A percentile compares a stretch with the other conserved stretches of the same genome.
Conservation (phyloP, 1,139 yeast species). For the Chernovozyma sophiae-reginae region DNA sequence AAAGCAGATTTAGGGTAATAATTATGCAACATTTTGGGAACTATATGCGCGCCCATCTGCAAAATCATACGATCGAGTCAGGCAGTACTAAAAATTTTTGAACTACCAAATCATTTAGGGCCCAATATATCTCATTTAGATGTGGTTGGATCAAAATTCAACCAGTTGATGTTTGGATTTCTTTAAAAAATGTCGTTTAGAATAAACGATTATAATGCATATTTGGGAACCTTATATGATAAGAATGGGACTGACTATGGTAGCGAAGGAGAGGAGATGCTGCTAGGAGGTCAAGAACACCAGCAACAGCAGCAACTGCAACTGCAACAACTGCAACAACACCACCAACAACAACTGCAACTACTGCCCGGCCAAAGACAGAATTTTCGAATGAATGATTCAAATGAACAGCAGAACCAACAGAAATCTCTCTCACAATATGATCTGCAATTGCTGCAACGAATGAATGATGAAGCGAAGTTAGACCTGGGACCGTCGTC, state of each 20-base stretch:
- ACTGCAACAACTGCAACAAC: conserved; percentile 1
- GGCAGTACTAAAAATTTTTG: background rate
- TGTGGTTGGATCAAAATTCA: background rate
- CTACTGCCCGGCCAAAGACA: background rate
- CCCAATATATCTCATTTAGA: background rate
- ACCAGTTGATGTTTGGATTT: background rate
- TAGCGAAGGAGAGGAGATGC: background rate
- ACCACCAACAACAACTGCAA: conserved; percentile 6
- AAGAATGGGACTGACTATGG: conserved; percentile 7
- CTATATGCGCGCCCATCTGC: background rate
- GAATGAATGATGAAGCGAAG: no score
- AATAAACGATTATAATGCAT: conserved; percentile 30
- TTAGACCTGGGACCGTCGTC: no score
- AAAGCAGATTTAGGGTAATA: no score
- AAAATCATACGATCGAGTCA: conserved; percentile 3
- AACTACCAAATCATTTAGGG: background rate
- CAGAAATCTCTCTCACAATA: no score
- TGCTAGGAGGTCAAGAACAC: conserved; percentile 1
- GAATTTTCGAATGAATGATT: background rate
- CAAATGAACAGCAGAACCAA: conserved; percentile 4
- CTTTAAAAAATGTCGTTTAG: conserved; percentile 24
- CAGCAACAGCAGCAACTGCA: conserved; percentile 6
- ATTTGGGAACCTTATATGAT: conserved; percentile 26
- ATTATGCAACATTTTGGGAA: no score
- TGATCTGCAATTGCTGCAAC: conserved; percentile 1